These are phyloP conservation scores for Sistotremastrum suecicum DNA, from an alignment of 768 basidiomycete genomes.

Conservation along the genomic window DNA sequence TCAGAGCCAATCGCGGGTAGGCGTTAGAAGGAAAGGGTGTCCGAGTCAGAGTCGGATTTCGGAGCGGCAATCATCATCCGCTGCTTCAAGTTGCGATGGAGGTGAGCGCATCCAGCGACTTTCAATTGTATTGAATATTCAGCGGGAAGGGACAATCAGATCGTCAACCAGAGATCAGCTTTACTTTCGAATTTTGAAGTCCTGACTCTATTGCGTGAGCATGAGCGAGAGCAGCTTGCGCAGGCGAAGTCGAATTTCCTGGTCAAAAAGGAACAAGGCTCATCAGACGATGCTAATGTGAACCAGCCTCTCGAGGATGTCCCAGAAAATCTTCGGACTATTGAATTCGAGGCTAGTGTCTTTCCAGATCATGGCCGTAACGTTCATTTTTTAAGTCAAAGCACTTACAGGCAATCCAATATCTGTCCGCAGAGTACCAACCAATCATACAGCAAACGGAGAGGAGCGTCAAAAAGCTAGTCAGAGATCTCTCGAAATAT, in stretches of 20 bases:
- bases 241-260: conserved; percentile 57
- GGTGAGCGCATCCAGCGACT: too few species aligned
- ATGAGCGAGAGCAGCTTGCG: conserved; percentile 59
- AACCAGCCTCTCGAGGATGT: conserved; percentile 34
- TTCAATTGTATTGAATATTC: too few species aligned
- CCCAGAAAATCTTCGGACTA: conserved; percentile 69
- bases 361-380: neutral
- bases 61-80: too few species aligned
- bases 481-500: conserved; percentile 50
- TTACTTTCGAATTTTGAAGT: conserved; percentile 87
- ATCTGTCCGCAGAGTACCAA: conserved; percentile 64
- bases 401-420: conserved; percentile 57
- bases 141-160: conserved; percentile 21
- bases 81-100: too few species aligned
- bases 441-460: conserved; percentile 53
- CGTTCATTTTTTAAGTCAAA: neutral
- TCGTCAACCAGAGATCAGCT: conserved; percentile 57
- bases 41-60: too few species aligned
- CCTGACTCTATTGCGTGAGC: conserved; percentile 56
- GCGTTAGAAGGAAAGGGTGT: too few species aligned
- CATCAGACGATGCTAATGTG: conserved; percentile 21
- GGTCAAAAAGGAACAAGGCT: conserved; percentile 66
- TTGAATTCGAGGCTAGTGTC: conserved; percentile 63
- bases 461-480: conserved; percentile 48
- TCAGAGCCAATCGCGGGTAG: too few species aligned